A percentile compares a stretch with the other conserved stretches of the same genome.
These are phyloP conservation scores for Beta macrorhiza DNA, from an alignment of 179 eudicot species.

Conservation along the genomic window DNA sequence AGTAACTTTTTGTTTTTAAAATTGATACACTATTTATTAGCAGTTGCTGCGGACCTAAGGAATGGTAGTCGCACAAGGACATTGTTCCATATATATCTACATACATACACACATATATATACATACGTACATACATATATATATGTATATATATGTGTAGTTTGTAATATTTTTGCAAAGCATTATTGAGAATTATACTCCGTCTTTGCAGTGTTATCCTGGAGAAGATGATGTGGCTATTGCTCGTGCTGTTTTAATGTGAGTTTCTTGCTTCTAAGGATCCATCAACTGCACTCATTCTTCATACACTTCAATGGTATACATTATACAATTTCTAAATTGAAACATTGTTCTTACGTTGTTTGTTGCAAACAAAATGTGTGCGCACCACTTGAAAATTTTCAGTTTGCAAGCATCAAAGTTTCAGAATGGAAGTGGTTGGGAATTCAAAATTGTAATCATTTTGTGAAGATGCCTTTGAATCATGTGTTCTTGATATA, in stretches of 20 bases:
- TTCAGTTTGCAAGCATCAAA: not conserved
- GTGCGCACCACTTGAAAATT: not conserved
- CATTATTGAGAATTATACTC: not conserved
- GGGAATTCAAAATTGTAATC: not conserved
- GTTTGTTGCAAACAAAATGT: too few relatives aligned
- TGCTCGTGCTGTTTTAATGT: constrained; percentile 84
- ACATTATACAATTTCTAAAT: not conserved
- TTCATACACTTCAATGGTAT: not conserved
- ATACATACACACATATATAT: too few relatives aligned
- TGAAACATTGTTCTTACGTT: too few relatives aligned
- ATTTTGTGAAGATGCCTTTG: not conserved
- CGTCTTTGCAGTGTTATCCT: constrained; percentile 77
- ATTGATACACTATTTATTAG: too few relatives aligned
- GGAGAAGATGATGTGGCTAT: constrained; percentile 97
- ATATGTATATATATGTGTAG: not conserved
- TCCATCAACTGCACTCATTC: not conserved
- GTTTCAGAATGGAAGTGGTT: not conserved
- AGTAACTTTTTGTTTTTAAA: too few relatives aligned
- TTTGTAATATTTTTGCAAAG: not conserved
- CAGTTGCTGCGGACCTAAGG: too few relatives aligned
- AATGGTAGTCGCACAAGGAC: too few relatives aligned
- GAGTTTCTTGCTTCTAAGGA: constrained; percentile 31
- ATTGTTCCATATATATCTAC: too few relatives aligned
- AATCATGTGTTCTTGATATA: not conserved
- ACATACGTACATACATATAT: too few relatives aligned